Evolutionary conservation across 1,139 yeast genomes (phyloP), one percentile per base, ranked within the genome.

Genomic region (Lodderomyces jiufengensis): DNA sequence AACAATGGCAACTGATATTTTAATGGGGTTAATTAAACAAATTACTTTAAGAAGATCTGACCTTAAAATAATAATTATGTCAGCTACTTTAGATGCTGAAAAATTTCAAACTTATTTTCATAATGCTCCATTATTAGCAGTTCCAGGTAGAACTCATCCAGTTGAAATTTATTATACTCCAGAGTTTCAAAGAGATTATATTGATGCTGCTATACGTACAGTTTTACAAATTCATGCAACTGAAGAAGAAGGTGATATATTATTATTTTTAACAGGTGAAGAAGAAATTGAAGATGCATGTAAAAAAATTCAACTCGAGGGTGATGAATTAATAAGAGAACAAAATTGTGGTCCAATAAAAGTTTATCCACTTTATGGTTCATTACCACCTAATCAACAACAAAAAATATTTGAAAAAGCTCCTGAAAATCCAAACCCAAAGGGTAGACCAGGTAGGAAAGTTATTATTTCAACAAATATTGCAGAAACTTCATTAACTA

Each of bases 271-370:
- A 48, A 92, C 97, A 0, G 98, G 98, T 71, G 97, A 92, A 63
- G 98, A 92, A 55, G 98, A 92, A 62, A 92, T 92, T 59, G 98
- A 92, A 65, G 97, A 90, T 51, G 97, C 97, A 0, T 90, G 95
- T 48, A 72, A 95, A 42, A 88, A 87, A 57, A 80, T 92, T 29
- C 72, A 85, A 3, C 66, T 90, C 30, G 98, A 92, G 63, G 87
- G 82, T 30, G 98, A 92, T 54, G 95, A 84, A 51, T 65, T 92
- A 51, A 70, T 84, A 24, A 74, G 97, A 51, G 97, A 92, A 55
- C 86, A 86, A 53, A 84, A 81, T 32, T 79, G 90, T 59, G 97
- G 97, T 3, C 97, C 96, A 12, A 46, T 92, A 37, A 72, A 76
- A 34, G 96, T 90, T 5, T 92, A 90, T 49, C 97, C 98, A 36